Evolutionary conservation across 306 rosid species (phyloP), one percentile per base, ranked within the genome.

Genomic region (Begonia loranthoides): DNA sequence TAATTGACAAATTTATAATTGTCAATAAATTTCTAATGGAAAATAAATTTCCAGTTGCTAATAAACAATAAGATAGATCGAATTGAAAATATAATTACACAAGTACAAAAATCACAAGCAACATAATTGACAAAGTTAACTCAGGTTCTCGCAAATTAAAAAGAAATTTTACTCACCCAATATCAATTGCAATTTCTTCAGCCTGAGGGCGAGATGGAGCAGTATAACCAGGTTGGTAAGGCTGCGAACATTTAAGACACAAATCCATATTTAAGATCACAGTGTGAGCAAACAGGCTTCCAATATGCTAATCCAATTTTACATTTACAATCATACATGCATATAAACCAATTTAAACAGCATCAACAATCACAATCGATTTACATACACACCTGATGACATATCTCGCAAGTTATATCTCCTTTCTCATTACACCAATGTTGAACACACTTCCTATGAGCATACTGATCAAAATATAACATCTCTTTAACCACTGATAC

Each of bases 381-480:
- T 28, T 28, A 28, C 36, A 28, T 3, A 24, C 58, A 41, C 67
- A 79, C 87, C 79, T 76, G 73, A 70, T 58, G 70, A 59, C 93
- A 82, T 17, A 82, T 79, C 72, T 82, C 87, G 62, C 81, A 82
- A 46, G 60, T 76, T 15, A 67, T 69, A 56, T 79, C 79, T 46
- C 83, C 79, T 64, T 82, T 78, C 78, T 82, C 87, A 56, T 73
- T 68, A 75, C 87, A 76, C 87, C 87, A 82, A 49, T 64, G 74
- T 50, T 82, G 87, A 53, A 82, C 79, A 52, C 87, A 79, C 59
- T 58, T 68, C 59, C 75, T 68, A 60, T 82, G 87, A 68, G 83
- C 93, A 68, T 65, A 82, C 93, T 78, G 72, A 13, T 51, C 13
- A 48, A 53, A 15, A 56, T 49, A 34, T 39, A 50, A 14, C 12